Base-by-base conservation (phyloP, 2,329 filamentous ascomycete genomes). In the Aplosporella prunicola region DNA sequence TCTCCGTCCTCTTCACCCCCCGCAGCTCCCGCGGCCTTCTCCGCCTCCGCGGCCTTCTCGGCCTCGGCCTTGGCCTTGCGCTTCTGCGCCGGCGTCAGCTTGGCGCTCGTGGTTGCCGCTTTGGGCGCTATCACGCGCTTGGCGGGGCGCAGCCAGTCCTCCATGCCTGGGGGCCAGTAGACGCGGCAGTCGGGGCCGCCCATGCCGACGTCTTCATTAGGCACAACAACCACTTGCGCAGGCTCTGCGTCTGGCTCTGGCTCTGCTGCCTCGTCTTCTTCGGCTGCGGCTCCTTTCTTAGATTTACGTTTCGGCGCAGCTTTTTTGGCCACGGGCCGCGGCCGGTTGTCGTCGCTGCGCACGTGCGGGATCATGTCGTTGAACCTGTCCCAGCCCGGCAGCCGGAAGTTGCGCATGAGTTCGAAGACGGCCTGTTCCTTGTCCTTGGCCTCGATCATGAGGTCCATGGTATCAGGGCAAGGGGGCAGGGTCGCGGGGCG, bases 391-490 rank as follows among this genome's bases (percentile, higher is more conserved):
- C 78, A 83, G 0, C 87, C 87, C 0, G 87, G 84, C 0, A 96
- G 68, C 50, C 80, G 87, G 57, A 87, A 93, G 0, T 71, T 87
- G 15, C 82, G 74, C 87, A 95, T 95, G 13, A 96, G 69, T 46
- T 93, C 86, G 50, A 96, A 93, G 0, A 95, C 86, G 0, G 89
- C 87, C 58, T 96, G 89, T 56, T 96, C 89, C 60, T 96, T 96
- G 54, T 95, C 89, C 57, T 96, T 96, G 32, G 89, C 89, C 63
- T 96, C 89, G 43, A 96, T 95, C 89, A 96, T 96, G n/a, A 96
- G 68, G 53, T 95, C 89, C 81, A 93, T 91, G 20, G 82, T 78
- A 1, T 75, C 66, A 4, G 78, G 70, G 50, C 89, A 95, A 0
- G 89, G 88, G 1, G 89, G 89, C 1, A 96, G 61, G 1, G 78